A percentile compares a stretch with the other conserved stretches of the same genome.
These are phyloP conservation scores for Amanita thiersii DNA, from an alignment of 768 basidiomycete species.

Conservation along the genomic window DNA sequence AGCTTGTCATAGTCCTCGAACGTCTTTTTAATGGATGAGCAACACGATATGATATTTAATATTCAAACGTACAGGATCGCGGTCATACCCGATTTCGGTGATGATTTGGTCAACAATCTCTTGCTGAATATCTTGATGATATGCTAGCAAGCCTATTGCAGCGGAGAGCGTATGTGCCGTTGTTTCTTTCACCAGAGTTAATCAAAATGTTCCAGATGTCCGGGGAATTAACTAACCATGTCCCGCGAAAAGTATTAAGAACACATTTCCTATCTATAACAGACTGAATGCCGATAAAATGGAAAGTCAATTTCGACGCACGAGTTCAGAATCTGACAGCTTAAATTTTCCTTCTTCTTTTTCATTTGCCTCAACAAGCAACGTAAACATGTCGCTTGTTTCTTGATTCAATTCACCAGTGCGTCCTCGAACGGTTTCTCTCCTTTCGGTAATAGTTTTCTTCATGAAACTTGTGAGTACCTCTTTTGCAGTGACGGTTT, in stretches of 20 bases:
- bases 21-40: constrained; percentile 15
- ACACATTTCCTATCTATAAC: constrained; percentile 44
- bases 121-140: constrained; percentile 38
- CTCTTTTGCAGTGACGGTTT: neutral
- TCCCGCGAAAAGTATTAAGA: constrained; percentile 46
- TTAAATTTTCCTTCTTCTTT: constrained; percentile 30
- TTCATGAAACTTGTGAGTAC: constrained; percentile 2
- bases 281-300: neutral
- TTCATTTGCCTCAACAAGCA: constrained; percentile 38
- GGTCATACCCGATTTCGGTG: constrained; percentile 23
- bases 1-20: constrained; percentile 33
- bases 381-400: constrained; percentile 28
- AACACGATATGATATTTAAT: neutral
- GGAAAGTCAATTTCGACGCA: constrained; percentile 11
- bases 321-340: constrained; percentile 33
- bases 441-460: neutral
- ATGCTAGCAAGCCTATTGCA: constrained; percentile 35
- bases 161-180: constrained; percentile 42
- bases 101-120: constrained; percentile 39
- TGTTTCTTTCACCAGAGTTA: constrained; percentile 28
- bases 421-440: neutral
- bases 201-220: neutral
- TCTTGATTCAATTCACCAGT: constrained; percentile 3
- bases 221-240: constrained; percentile 29
- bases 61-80: constrained; percentile 20